A percentile compares a stretch with the other conserved stretches of the same genome.
Conservation (phyloP, 148 eudicot genomes). For the Euryodendron excelsum region DNA sequence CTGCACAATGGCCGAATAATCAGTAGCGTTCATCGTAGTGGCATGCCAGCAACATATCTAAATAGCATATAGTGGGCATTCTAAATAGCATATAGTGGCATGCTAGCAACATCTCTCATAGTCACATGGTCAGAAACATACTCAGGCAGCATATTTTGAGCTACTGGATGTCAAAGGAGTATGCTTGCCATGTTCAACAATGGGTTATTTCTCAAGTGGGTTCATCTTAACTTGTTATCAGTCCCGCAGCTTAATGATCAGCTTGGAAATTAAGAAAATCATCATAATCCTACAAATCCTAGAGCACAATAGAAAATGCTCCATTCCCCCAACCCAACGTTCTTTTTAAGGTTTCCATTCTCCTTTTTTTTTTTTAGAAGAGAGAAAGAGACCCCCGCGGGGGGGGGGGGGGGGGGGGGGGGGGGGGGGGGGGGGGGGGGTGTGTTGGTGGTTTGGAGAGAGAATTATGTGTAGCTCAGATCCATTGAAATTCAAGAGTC, state of each 20-base stretch:
- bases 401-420: too few species aligned
- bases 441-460: too few species aligned
- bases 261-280: background rate
- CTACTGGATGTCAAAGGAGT: background rate
- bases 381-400: too few species aligned
- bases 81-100: background rate
- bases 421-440: too few species aligned
- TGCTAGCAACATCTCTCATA: background rate
- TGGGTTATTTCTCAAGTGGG: background rate
- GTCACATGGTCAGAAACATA: background rate
- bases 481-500: background rate
- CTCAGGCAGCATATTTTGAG: background rate
- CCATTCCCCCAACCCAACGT: too few species aligned
- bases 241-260: background rate
- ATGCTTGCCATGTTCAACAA: background rate
- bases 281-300: background rate
- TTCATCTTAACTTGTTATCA: background rate
- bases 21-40: too few species aligned
- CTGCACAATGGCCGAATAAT: background rate
- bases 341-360: too few species aligned
- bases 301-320: background rate
- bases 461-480: too few species aligned
- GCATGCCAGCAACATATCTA: too few species aligned
- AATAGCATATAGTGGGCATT: too few species aligned
- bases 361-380: too few species aligned